A percentile compares a stretch with the other conserved stretches of the same genome.
Conservation (phyloP, 768 basidiomycete genomes). For the Rhizopogon sp. region DNA sequence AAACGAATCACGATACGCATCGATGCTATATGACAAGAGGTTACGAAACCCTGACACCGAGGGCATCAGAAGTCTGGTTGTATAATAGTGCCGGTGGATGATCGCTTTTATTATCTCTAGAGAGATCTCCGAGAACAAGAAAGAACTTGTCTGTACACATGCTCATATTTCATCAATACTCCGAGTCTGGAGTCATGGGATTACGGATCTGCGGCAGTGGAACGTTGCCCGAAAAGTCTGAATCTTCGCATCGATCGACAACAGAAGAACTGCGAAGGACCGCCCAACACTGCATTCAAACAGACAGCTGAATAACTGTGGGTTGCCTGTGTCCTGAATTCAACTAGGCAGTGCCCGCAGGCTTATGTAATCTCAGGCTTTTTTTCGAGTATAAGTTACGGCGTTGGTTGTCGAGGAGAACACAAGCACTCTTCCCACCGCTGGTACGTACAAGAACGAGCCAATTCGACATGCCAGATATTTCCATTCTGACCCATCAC, state of each 20-base stretch:
- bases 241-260: neutral
- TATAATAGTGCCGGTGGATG: neutral
- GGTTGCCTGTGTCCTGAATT: neutral
- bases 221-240: too few species aligned
- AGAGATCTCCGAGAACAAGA: neutral
- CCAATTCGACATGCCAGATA: conserved; percentile 15
- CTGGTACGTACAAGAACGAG: neutral
- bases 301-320: too few species aligned
- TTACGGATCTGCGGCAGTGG: too few species aligned
- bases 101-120: neutral
- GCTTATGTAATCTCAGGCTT: neutral
- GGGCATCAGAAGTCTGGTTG: neutral
- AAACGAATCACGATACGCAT: neutral
- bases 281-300: neutral
- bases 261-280: neutral
- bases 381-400: neutral
- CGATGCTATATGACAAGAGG: neutral
- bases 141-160: neutral
- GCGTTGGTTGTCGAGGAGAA: neutral
- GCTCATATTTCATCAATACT: neutral
- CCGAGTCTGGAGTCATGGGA: too few species aligned
- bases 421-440: neutral
- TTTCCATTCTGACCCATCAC: conserved; percentile 20
- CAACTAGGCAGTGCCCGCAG: too few species aligned
- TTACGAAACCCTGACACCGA: neutral